Conservation (phyloP, 2,329 filamentous ascomycete species). For the Hypoxylon sp. region DNA sequence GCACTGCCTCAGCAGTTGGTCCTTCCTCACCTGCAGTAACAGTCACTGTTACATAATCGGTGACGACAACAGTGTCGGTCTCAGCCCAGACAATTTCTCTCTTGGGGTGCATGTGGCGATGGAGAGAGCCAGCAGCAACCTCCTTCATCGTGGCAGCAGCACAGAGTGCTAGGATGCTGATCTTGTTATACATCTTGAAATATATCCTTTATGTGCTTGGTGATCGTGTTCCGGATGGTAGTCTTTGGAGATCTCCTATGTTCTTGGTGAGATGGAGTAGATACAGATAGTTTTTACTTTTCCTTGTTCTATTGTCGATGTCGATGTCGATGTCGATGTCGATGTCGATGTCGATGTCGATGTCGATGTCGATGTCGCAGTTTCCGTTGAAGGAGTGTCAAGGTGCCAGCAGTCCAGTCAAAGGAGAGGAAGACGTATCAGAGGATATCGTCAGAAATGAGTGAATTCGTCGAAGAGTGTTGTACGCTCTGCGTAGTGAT, state of each 20-base stretch:
- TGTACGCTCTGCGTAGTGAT: slow-evolving; percentile 50
- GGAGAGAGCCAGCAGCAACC: slow-evolving; percentile 47
- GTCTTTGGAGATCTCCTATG: slow-evolving; percentile 16
- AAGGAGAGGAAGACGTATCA: slow-evolving; percentile 49
- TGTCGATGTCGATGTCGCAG: slow-evolving; percentile 2
- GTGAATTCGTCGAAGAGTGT: slow-evolving; percentile 43
- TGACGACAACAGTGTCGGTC: slow-evolving; percentile 53
- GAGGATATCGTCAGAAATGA: slow-evolving; percentile 48
- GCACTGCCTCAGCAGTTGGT: slow-evolving; percentile 25
- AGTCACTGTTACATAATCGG: slow-evolving; percentile 52
- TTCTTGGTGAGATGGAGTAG: slow-evolving; percentile 15
- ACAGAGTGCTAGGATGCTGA: slow-evolving; percentile 52
- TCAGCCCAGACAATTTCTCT: slow-evolving; percentile 50
- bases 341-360: slow-evolving; percentile 17
- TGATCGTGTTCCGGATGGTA: slow-evolving; percentile 10
- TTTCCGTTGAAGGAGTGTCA: slow-evolving; percentile 49
- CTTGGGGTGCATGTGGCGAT: slow-evolving; percentile 53
- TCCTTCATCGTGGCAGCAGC: slow-evolving; percentile 52
- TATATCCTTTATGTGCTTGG: slow-evolving; percentile 22
- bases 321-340: background rate
- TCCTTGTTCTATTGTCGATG: slow-evolving; percentile 24
- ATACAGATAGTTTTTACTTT: slow-evolving; percentile 13
- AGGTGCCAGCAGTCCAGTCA: slow-evolving; percentile 52
- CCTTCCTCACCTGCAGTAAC: slow-evolving; percentile 48
- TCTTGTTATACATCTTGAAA: slow-evolving; percentile 53